Evolutionary conservation across 441 rosid genomes (phyloP), one percentile per base, ranked within the genome.

Genomic region (Mallotus repandus): DNA sequence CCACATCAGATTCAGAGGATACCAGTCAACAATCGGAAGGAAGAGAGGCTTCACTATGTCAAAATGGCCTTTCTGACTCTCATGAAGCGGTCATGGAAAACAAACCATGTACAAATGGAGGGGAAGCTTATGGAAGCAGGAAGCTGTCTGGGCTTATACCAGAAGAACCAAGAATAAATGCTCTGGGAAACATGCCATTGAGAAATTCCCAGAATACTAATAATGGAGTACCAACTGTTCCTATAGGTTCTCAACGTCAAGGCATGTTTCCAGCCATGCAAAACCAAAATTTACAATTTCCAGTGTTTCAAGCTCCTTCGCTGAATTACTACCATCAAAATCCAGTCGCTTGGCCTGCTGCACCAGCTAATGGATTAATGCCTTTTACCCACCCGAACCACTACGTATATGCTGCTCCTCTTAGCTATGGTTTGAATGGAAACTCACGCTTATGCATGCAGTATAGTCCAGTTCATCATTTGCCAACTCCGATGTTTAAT

Each of bases 1-100:
- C 96, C 70, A 81, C 87, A 18, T 91, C 98, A 75, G 98, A 91
- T 81, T 90, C 96, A 50, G 99, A 96, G 83, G 96, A 92, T 61
- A 83, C 86, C 48, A 82, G 86, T 76, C 93, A 80, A 79, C 94
- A 80, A 59, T 86, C 88, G 64, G 91, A 86, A 79, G 86, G 86
- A 79, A 85, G 85, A 85, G 93, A 85, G 56, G 63, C 82, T 66
- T 72, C 84, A 62, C 77, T 45, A n/a, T 76, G 88, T 70, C 78
- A 66, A 74, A 81, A 82, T 77, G 83, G 80, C 64, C 85, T 76
- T 66, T 74, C 88, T 46, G 83, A 77, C 54, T 82, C 78, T 54
- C 72, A 72, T 68, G 85, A 85, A 53, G 81, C 72, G 32, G 79
- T 52, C 64, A 61, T 53, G 43, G 91, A 84, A 75, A 81, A 81